Percentiles rank a stretch among this genome's conserved stretches.
Conservation (phyloP, 2,329 filamentous ascomycete genomes). For the Microsporum audouinii region DNA sequence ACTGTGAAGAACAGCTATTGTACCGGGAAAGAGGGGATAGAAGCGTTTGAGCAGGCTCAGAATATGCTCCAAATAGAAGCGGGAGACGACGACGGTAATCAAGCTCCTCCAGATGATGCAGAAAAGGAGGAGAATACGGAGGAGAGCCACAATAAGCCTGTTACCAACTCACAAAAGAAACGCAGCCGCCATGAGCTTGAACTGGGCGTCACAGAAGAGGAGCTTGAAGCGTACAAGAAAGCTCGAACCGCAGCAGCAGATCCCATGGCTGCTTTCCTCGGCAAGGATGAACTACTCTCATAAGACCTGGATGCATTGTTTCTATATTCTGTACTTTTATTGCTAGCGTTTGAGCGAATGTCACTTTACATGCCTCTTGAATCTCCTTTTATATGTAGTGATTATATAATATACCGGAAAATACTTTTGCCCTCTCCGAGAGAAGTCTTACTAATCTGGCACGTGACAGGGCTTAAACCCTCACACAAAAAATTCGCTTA, state of each 20-base stretch:
- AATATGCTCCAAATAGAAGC: constrained; percentile 39
- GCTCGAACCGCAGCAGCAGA: constrained; percentile 65
- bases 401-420: neutral
- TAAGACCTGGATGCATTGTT: neutral
- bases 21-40: constrained; percentile 78
- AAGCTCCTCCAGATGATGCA: constrained; percentile 21
- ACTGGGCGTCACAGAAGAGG: constrained; percentile 65
- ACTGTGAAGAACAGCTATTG: constrained; percentile 95
- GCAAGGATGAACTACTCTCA: constrained; percentile 52
- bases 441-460: neutral
- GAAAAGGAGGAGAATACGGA: constrained; percentile 21
- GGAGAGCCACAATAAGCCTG: constrained; percentile 12
- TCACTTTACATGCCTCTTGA: neutral
- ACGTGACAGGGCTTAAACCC: constrained; percentile 24
- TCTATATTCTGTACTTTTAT: neutral
- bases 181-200: constrained; percentile 69
- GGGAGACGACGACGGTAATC: constrained; percentile 11
- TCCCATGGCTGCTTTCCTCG: constrained; percentile 74
- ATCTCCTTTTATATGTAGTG: neutral
- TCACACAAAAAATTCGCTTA: constrained; percentile 34
- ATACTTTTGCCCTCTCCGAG: neutral
- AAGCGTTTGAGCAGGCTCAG: constrained; percentile 67
- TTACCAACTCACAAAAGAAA: constrained; percentile 38
- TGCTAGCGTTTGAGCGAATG: constrained; percentile 5
- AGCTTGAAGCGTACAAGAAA: constrained; percentile 73